Percentiles rank a stretch among this genome's conserved stretches.
Evolutionary conservation across 2,329 filamentous ascomycete species (phyloP).

Genomic region (Talaromyces sp.): DNA sequence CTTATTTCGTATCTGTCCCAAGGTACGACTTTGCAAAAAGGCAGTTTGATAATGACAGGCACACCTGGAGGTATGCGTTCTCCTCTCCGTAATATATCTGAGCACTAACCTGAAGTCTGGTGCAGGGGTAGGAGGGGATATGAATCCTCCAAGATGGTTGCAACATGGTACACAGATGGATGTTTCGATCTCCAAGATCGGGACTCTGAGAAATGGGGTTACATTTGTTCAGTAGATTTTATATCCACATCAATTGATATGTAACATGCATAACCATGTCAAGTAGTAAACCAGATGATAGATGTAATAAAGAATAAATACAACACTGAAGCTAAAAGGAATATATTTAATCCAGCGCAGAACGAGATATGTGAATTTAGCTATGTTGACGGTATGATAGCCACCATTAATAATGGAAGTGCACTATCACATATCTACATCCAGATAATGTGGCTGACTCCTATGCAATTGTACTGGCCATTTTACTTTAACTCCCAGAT

Average conservation of each 20-base stretch:
- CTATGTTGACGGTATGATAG: not conserved
- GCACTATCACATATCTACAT: not conserved
- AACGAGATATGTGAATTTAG: too few relatives aligned
- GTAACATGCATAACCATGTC: not conserved
- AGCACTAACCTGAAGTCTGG: not conserved
- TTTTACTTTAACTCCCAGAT: not conserved
- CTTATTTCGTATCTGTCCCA: conserved; percentile 21
- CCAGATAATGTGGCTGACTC: not conserved
- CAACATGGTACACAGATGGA: conserved; percentile 34
- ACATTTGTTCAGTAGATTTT: conserved; percentile 1
- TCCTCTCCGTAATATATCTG: not conserved
- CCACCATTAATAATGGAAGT: too few relatives aligned
- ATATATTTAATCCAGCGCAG: too few relatives aligned
- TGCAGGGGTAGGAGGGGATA: conserved; percentile 35
- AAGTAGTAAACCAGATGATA: not conserved
- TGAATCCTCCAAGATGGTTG: conserved; percentile 37
- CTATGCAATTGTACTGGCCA: not conserved
- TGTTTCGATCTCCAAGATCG: conserved; percentile 34
- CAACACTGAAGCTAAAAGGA: not conserved
- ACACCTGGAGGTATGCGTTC: conserved; percentile 16
- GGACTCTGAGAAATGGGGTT: conserved; percentile 36
- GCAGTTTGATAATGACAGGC: conserved; percentile 28
- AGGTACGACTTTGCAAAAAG: conserved; percentile 25
- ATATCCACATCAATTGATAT: not conserved
- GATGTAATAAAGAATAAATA: not conserved